Conservation (phyloP, 257 asterid species). For the Nicotiana tomentosiformis region DNA sequence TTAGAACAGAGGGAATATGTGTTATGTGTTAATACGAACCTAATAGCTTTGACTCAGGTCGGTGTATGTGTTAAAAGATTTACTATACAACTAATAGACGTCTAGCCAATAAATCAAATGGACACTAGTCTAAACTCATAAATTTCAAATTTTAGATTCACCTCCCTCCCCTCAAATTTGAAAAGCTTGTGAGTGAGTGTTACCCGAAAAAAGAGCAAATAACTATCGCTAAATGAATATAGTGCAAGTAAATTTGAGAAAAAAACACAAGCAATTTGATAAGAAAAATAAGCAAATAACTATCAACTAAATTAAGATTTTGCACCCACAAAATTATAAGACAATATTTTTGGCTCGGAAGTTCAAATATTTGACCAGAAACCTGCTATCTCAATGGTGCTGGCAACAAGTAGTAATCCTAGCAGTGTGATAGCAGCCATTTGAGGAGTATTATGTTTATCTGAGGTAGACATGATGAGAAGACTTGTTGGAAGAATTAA, state of each 20-base stretch:
- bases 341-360: no score
- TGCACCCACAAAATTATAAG: no score
- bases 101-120: no score
- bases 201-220: neutral
- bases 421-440: neutral
- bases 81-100: no score
- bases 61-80: no score
- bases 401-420: neutral
- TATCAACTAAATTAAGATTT: no score
- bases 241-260: neutral
- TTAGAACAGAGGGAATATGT: no score
- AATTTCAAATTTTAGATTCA: neutral
- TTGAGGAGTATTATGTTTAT: neutral
- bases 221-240: neutral
- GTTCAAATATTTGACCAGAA: neutral
- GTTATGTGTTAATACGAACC: no score
- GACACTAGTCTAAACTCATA: no score
- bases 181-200: neutral
- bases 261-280: neutral
- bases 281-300: no score
- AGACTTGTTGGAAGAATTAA: neutral
- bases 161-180: neutral
- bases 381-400: slow-evolving; percentile 2
- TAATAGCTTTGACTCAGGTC: no score
- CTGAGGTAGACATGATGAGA: neutral